Conservation (phyloP, 257 asterid species). For the Avicennia marina region DNA sequence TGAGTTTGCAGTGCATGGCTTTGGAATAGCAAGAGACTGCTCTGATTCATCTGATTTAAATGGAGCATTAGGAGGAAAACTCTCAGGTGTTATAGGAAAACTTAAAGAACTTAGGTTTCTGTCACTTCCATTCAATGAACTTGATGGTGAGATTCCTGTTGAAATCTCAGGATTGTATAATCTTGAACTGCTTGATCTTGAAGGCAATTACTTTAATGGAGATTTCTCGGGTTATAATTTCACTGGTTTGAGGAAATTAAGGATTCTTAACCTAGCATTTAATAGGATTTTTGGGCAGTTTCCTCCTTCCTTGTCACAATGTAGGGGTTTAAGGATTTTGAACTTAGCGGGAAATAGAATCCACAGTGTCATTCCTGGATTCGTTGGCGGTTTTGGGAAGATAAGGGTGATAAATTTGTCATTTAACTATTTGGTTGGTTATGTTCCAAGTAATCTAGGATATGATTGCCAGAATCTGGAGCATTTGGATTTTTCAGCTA, state of each 20-base stretch:
- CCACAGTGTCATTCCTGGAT: conserved; percentile 28
- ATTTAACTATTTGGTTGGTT: conserved; percentile 34
- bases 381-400: conserved; percentile 22
- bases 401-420: conserved; percentile 33
- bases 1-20: conserved; percentile 19
- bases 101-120: conserved; percentile 36
- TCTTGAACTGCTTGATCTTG: conserved; percentile 46
- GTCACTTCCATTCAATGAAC: conserved; percentile 38
- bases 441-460: conserved; percentile 24
- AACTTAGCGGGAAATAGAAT: conserved; percentile 32
- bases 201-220: conserved; percentile 34
- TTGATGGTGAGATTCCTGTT: conserved; percentile 37
- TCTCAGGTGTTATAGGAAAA: conserved; percentile 25
- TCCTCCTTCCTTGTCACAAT: conserved; percentile 30
- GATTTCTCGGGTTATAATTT: conserved; percentile 28
- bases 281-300: conserved; percentile 28
- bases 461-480: conserved; percentile 31
- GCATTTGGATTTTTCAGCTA: conserved; percentile 39
- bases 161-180: conserved; percentile 33
- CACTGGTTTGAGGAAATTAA: conserved; percentile 23
- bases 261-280: conserved; percentile 38
- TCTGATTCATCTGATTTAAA: conserved; percentile 9
- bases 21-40: conserved; percentile 30
- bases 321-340: conserved; percentile 29
- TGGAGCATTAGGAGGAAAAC: conserved; percentile 28